A percentile compares a stretch with the other conserved stretches of the same genome.
phyloP scores from a whole-genome alignment of 495 filamentous ascomycete species.

The Talaromyces nanjingensis region DNA sequence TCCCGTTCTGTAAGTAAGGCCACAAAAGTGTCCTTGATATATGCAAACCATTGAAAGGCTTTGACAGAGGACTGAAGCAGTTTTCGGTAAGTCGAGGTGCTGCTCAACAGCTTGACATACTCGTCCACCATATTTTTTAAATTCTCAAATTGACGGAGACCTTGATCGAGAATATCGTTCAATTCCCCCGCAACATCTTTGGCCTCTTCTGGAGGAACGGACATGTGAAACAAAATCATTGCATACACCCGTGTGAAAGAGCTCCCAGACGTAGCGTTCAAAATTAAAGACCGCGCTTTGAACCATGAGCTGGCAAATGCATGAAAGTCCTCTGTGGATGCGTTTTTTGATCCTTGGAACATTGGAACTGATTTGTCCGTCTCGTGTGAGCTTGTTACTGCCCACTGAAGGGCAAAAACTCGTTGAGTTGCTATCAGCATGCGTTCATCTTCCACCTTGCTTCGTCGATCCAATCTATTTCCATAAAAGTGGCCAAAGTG shows the following conservation, averaged over 20 bases:
- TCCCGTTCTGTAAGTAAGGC: not conserved
- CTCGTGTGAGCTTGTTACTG: not conserved
- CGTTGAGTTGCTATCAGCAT: slow-evolving; percentile 15
- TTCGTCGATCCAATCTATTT: slow-evolving; percentile 12
- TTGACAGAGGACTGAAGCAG: not conserved
- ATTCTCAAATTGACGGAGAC: slow-evolving; percentile 1
- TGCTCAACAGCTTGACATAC: not conserved
- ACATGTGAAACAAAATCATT: not conserved
- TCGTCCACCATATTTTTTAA: not conserved
- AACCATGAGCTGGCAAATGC: not conserved
- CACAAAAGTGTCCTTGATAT: not conserved
- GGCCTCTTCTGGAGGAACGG: not conserved
- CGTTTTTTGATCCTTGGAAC: not conserved
- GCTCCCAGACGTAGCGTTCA: not conserved
- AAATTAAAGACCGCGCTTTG: not conserved
- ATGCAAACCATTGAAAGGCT: not conserved
- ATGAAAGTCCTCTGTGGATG: not conserved
- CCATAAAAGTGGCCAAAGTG: slow-evolving; percentile 22
- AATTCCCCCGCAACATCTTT: not conserved
- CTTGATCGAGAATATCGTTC: slow-evolving; percentile 1
- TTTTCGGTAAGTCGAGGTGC: not conserved
- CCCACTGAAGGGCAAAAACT: slow-evolving; percentile 21
- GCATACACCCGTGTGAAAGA: not conserved
- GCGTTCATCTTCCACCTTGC: slow-evolving; percentile 13
- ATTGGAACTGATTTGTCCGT: not conserved